Evolutionary conservation across 2,329 filamentous ascomycete genomes (phyloP).

Genomic region (Rhinocladiella mackenziei): DNA sequence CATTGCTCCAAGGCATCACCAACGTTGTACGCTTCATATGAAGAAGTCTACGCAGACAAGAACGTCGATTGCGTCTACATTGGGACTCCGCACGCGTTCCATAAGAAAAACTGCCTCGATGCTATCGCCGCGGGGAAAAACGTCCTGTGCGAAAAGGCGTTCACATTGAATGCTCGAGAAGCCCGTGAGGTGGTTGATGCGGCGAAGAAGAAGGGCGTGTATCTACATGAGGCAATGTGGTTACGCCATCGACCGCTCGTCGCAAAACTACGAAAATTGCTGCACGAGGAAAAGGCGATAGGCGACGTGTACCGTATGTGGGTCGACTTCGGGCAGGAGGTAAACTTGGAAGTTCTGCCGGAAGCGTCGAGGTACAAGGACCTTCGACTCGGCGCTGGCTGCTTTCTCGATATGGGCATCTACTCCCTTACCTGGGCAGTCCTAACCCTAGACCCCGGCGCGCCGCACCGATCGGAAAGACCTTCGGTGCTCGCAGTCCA

Average conservation of each 20-base stretch:
- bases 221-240: slow-evolving; percentile 72
- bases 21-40: neutral
- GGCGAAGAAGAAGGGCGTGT: slow-evolving; percentile 69
- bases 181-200: slow-evolving; percentile 66
- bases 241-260: slow-evolving; percentile 82
- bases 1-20: slow-evolving; percentile 22
- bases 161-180: slow-evolving; percentile 79
- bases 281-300: slow-evolving; percentile 48
- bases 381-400: slow-evolving; percentile 73
- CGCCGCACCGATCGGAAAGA: slow-evolving; percentile 57
- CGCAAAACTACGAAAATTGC: slow-evolving; percentile 56
- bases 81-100: slow-evolving; percentile 64
- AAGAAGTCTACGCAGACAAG: neutral
- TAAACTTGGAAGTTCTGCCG: slow-evolving; percentile 16
- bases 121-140: slow-evolving; percentile 78
- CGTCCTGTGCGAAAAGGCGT: slow-evolving; percentile 85
- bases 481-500: slow-evolving; percentile 63
- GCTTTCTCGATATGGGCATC: slow-evolving; percentile 77
- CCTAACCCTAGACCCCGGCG: slow-evolving; percentile 73
- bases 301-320: slow-evolving; percentile 55
- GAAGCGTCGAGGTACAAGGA: slow-evolving; percentile 58
- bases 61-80: neutral
- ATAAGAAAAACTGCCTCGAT: slow-evolving; percentile 84
- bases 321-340: slow-evolving; percentile 45
- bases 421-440: slow-evolving; percentile 89